Conservation (phyloP, 139 green algal genomes). For the Chlorella ohadii region DNA sequence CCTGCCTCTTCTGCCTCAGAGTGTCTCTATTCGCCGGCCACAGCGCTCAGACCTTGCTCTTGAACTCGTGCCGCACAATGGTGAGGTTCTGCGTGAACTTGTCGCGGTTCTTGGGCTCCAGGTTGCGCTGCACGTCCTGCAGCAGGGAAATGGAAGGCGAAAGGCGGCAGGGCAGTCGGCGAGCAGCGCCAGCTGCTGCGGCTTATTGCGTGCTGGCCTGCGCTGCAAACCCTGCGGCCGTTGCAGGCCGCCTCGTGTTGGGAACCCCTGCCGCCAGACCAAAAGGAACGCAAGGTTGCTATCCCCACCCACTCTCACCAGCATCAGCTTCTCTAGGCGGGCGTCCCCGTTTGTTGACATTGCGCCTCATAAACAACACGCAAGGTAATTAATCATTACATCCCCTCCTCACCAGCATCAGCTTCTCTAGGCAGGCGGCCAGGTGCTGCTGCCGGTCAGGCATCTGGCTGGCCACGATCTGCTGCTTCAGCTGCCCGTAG, state of each 20-base stretch:
- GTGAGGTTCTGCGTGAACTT: constrained; percentile 99
- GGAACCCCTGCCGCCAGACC: too few relatives aligned
- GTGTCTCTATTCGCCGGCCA: too few relatives aligned
- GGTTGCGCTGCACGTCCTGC: constrained; percentile 80
- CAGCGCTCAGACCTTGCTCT: neutral
- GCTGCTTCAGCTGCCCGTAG: constrained; percentile 76
- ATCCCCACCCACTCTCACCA: too few relatives aligned
- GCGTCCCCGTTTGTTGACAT: too few relatives aligned
- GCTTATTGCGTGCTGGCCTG: constrained; percentile 95
- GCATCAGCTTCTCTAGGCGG: neutral
- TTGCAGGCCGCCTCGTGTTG: too few relatives aligned
- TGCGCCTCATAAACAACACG: too few relatives aligned
- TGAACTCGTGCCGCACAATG: constrained; percentile 89
- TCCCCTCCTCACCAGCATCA: constrained; percentile 79
- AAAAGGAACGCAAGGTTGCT: too few relatives aligned
- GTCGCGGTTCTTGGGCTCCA: constrained; percentile 97
- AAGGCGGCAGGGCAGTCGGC: too few relatives aligned
- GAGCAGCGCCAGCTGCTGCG: constrained; percentile 59
- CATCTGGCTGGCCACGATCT: constrained; percentile 73
- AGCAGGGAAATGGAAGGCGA: neutral
- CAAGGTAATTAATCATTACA: too few relatives aligned
- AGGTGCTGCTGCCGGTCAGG: constrained; percentile 71
- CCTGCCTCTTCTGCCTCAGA: too few relatives aligned
- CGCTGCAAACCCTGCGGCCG: constrained; percentile 73
- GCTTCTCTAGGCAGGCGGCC: constrained; percentile 86